phyloP scores from a whole-genome alignment of 768 basidiomycete species.

The Termitomyces sp. region DNA sequence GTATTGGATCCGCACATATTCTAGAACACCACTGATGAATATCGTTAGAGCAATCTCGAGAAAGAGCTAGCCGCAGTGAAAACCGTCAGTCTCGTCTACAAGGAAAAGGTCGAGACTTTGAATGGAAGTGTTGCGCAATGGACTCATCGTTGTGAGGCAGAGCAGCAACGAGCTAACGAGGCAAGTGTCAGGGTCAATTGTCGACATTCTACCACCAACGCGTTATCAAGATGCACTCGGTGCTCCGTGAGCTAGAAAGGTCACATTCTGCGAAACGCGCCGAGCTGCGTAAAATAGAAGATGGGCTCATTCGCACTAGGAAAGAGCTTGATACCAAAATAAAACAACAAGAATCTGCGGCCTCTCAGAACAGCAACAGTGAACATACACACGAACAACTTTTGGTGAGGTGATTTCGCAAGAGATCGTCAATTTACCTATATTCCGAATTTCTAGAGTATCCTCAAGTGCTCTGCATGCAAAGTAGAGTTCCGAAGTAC shows the following conservation, averaged over 20 bases:
- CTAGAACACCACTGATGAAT: background rate
- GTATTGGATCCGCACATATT: conserved; percentile 33
- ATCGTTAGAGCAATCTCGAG: conserved; percentile 33
- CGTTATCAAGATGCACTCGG: conserved; percentile 18
- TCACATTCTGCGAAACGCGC: conserved; percentile 23
- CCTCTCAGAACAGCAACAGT: conserved; percentile 1
- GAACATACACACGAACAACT: conserved; percentile 20
- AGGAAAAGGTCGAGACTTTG: conserved; percentile 20
- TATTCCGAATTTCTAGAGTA: conserved; percentile 44
- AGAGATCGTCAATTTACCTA: background rate
- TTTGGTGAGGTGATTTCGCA: conserved; percentile 38
- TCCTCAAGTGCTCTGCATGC: conserved; percentile 90
- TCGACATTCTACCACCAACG: background rate
- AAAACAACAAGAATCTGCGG: conserved; percentile 8
- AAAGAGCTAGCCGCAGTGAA: conserved; percentile 34
- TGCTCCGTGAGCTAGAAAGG: conserved; percentile 30
- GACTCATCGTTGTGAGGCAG: conserved; percentile 28
- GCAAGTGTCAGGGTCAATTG: conserved; percentile 22
- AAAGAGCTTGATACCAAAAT: conserved; percentile 30
- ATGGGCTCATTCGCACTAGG: conserved; percentile 39
- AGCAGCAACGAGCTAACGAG: conserved; percentile 32
- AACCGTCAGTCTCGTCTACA: conserved; percentile 21
- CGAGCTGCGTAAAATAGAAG: conserved; percentile 40
- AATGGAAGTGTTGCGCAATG: conserved; percentile 28
- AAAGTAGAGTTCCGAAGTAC: conserved; percentile 70